Base-by-base conservation (phyloP, 78 protist species). In the Anaeramoeba flamelloides region DNA sequence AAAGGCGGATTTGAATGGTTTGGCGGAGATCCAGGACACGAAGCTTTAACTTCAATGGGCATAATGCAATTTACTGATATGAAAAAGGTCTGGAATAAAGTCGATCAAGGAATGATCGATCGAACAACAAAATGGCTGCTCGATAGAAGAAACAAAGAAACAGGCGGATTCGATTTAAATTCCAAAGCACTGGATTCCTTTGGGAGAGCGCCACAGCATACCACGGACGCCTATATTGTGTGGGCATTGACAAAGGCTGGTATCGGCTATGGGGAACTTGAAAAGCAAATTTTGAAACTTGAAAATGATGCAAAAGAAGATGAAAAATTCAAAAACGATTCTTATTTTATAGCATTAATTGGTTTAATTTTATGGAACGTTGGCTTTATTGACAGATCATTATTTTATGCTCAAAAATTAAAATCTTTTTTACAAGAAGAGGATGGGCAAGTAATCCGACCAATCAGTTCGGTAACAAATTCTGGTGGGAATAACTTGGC, bases 1-100 rank as follows among this genome's bases (percentile, higher is more conserved):
- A 74, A 76, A 1, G 84, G 84, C 3, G 84, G 84, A n/a, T 81
- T 77, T 32, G 84, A 81, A 37, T 81, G 84, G 84, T 81, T 81
- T 74, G 84, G 84, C 4, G 38, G 1, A 1, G 74, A 38, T 0
- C 77, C 84, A 26, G 84, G 33, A n/a, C 77, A 81, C 79, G 84
- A 81, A 37, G 84, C 84, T 0, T 37, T 81, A 31, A 81, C 82
- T 3, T 77, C 84, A 3, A 77, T 77, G 41, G 84, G 84, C 12
- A 40, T 77, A 41, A 1, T 81, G 77, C 69, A 22, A 74, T 81
- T 81, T 32, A 26, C 40, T n/a, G 84, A 81, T 31, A 81, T 81
- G 84, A 8, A 4, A 30, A 4, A 78, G 34, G 84, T 81, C 26
- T 1, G 31, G 1, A 38, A 1, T n/a, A n/a, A n/a, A 39, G 84